Evolutionary conservation across 768 basidiomycete species (phyloP).

Genomic region (Trametes gibbosa): DNA sequence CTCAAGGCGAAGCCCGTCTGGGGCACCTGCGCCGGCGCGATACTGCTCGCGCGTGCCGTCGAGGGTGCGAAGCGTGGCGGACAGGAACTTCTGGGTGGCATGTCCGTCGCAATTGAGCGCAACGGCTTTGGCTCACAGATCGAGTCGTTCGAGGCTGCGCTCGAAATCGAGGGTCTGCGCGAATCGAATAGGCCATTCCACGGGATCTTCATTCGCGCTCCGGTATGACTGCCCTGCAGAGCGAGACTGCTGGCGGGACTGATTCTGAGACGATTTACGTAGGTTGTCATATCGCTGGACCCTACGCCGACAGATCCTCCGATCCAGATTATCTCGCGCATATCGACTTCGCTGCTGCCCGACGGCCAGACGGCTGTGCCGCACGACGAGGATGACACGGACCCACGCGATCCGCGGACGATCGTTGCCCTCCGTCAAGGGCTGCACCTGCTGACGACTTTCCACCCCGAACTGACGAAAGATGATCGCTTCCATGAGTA

Average conservation of each 20-base stretch:
- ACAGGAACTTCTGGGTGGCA: conserved; percentile 80
- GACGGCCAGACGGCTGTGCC: conserved; percentile 37
- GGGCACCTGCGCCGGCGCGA: conserved; percentile 97
- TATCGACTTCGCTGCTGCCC: conserved; percentile 54
- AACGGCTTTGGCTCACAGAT: conserved; percentile 95
- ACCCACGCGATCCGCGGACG: conserved; percentile 53
- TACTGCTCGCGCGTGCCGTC: conserved; percentile 73
- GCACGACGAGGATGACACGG: conserved; percentile 41
- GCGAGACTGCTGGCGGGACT: not conserved
- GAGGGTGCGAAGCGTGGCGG: conserved; percentile 82
- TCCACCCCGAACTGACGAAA: conserved; percentile 90
- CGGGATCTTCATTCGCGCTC: conserved; percentile 93
- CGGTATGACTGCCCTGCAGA: conserved; percentile 45
- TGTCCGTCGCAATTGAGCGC: conserved; percentile 75
- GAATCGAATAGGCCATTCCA: conserved; percentile 63
- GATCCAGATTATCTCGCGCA: conserved; percentile 67
- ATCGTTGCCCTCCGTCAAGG: conserved; percentile 89
- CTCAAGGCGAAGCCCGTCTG: conserved; percentile 75
- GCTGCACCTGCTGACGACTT: conserved; percentile 79
- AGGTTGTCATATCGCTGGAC: conserved; percentile 64
- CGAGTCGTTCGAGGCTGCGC: conserved; percentile 85
- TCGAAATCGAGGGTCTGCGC: conserved; percentile 62
- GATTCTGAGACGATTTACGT: not conserved
- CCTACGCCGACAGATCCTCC: conserved; percentile 49
- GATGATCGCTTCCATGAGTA: conserved; percentile 92